Conservation (phyloP, 2,329 filamentous ascomycete species). For the Verticillium nubilum region DNA sequence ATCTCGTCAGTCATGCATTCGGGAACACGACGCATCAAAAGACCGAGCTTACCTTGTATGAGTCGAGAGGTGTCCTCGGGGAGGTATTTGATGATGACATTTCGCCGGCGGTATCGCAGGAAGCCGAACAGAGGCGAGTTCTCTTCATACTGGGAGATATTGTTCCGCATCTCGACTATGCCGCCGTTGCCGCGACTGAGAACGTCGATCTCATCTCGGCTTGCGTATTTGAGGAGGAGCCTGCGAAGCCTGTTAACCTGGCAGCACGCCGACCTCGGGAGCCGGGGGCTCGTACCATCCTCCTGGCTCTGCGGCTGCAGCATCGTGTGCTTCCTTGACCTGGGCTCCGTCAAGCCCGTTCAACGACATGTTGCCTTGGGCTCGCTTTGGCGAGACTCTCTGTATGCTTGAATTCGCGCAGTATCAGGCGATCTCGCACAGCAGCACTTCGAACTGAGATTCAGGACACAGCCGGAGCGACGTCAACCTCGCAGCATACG, state of each 20-base stretch:
- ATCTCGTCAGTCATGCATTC: background rate
- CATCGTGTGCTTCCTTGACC: constrained; percentile 80
- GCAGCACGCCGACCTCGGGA: background rate
- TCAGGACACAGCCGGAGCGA: background rate
- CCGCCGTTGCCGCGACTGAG: constrained; percentile 73
- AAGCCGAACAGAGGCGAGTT: constrained; percentile 88
- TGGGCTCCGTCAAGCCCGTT: constrained; percentile 83
- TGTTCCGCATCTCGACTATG: constrained; percentile 74
- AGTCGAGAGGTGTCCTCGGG: constrained; percentile 87
- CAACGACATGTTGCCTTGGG: constrained; percentile 68
- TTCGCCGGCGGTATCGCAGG: constrained; percentile 81
- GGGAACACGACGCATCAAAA: background rate
- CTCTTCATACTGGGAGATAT: constrained; percentile 69
- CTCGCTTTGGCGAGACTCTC: background rate
- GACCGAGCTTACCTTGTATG: constrained; percentile 68
- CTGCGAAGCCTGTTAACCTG: constrained; percentile 37
- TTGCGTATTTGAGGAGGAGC: constrained; percentile 90
- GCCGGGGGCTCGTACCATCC: constrained; percentile 69
- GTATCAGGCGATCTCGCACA: background rate
- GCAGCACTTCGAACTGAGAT: background rate
- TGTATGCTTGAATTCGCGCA: too few relatives aligned
- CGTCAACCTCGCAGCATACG: background rate
- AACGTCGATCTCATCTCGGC: constrained; percentile 81
- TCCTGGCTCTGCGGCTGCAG: constrained; percentile 74
- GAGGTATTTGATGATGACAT: constrained; percentile 87